Evolutionary conservation across 2,329 filamentous ascomycete genomes (phyloP).

Genomic region (Monilinia vaccinii-corymbosi): DNA sequence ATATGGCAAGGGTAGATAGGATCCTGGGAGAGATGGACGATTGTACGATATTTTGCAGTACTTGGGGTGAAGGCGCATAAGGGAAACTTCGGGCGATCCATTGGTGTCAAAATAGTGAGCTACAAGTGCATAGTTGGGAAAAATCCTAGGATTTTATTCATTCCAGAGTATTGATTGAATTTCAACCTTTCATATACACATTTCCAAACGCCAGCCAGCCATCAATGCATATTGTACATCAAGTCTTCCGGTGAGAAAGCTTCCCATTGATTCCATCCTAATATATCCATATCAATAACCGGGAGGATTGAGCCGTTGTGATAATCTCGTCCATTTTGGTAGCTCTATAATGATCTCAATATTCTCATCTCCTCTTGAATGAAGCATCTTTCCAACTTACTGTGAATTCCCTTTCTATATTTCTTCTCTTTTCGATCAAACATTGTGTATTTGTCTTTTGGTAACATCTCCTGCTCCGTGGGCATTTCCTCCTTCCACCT

Average conservation of each 20-base stretch:
- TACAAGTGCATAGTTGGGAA: constrained; percentile 3
- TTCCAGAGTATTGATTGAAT: constrained; percentile 1
- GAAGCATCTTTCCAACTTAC: constrained; percentile 42
- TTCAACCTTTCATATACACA: constrained; percentile 15
- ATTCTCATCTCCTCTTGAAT: background rate
- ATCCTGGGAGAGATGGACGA: constrained; percentile 13
- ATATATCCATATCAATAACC: constrained; percentile 54
- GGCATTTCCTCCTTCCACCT: constrained; percentile 96
- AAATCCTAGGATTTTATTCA: constrained; percentile 15
- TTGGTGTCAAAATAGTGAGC: constrained; percentile 2
- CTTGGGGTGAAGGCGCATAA: background rate
- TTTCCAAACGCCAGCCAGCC: constrained; percentile 23
- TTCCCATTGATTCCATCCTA: background rate
- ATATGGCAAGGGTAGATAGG: constrained; percentile 47
- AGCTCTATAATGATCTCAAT: constrained; percentile 45
- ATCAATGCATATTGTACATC: constrained; percentile 19
- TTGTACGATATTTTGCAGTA: constrained; percentile 5
- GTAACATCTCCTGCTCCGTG: constrained; percentile 87
- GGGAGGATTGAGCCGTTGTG: constrained; percentile 86
- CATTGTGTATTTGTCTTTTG: constrained; percentile 94
- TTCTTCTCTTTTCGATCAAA: constrained; percentile 94
- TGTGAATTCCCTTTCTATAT: constrained; percentile 96
- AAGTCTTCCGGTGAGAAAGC: constrained; percentile 20
- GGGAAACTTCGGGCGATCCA: constrained; percentile 7
- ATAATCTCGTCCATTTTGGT: constrained; percentile 91